Conservation (phyloP, 2,329 filamentous ascomycete species). For the Cytospora chrysosperma region DNA sequence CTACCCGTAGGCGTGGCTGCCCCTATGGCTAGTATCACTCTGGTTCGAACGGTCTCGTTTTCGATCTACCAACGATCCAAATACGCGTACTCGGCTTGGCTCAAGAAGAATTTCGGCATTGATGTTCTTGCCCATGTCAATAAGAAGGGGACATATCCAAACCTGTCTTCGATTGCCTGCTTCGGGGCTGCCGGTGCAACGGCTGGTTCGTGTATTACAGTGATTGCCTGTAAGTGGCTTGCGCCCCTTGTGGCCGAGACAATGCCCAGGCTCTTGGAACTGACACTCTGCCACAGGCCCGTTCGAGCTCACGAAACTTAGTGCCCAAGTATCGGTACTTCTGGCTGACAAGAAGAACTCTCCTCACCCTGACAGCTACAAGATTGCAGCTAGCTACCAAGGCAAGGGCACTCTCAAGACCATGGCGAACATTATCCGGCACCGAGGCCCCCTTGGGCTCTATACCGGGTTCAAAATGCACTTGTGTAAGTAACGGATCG, state of each 20-base stretch:
- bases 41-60: slow-evolving; percentile 42
- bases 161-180: slow-evolving; percentile 68
- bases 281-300: slow-evolving; percentile 55
- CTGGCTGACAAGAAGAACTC: slow-evolving; percentile 59
- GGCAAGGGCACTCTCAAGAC: slow-evolving; percentile 77
- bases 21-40: slow-evolving; percentile 60
- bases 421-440: slow-evolving; percentile 72
- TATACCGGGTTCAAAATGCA: slow-evolving; percentile 82
- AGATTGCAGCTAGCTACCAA: slow-evolving; percentile 67
- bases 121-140: slow-evolving; percentile 75
- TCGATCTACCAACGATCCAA: slow-evolving; percentile 71
- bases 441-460: slow-evolving; percentile 69
- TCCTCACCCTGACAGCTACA: slow-evolving; percentile 50
- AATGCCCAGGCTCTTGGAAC: neutral
- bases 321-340: slow-evolving; percentile 79
- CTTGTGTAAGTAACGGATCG: slow-evolving; percentile 58
- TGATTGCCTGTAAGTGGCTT: slow-evolving; percentile 65
- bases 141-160: slow-evolving; percentile 68
- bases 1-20: slow-evolving; percentile 64
- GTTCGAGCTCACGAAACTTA: slow-evolving; percentile 87
- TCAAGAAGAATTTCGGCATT: slow-evolving; percentile 63
- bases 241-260: neutral
- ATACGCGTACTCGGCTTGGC: slow-evolving; percentile 68
- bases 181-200: slow-evolving; percentile 78
- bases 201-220: slow-evolving; percentile 75